Conservation (phyloP, 2,329 filamentous ascomycete species). For the Pyricularia grisea region DNA sequence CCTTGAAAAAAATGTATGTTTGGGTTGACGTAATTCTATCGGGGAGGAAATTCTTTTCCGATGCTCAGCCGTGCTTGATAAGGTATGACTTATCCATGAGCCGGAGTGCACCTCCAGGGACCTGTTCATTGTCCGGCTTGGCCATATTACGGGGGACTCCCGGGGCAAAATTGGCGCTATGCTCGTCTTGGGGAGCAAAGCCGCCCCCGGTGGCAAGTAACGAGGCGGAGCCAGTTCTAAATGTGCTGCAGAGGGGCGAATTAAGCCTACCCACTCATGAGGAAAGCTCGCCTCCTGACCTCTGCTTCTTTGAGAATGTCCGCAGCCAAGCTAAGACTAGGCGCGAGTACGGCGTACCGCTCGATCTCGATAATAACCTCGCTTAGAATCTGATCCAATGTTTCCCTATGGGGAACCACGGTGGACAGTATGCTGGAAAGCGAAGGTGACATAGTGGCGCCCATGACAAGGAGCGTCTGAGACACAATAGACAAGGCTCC, state of each 20-base stretch:
- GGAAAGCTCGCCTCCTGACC: slow-evolving; percentile 56
- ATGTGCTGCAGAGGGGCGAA: background rate
- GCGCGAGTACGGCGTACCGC: slow-evolving; percentile 63
- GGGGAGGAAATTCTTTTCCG: background rate
- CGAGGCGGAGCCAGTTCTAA: background rate
- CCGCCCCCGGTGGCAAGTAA: background rate
- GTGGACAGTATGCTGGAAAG: slow-evolving; percentile 55
- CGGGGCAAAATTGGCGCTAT: background rate
- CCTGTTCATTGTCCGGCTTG: background rate
- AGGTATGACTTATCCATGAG: background rate
- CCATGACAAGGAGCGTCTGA: slow-evolving; percentile 75
- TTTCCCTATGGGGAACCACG: slow-evolving; percentile 44
- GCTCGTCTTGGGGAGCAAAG: background rate
- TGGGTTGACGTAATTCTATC: background rate
- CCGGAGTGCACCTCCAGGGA: background rate
- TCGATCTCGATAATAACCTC: slow-evolving; percentile 70
- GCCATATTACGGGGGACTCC: background rate
- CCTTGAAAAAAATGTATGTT: background rate
- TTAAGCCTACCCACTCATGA: slow-evolving; percentile 18
- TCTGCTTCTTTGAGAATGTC: slow-evolving; percentile 77
- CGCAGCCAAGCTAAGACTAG: slow-evolving; percentile 64
- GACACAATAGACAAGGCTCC: slow-evolving; percentile 75
- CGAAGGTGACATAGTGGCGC: slow-evolving; percentile 69
- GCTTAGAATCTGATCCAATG: slow-evolving; percentile 68
- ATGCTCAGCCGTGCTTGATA: background rate